Evolutionary conservation across 148 eudicot genomes (phyloP).

Genomic region (Polygonum maritimum): DNA sequence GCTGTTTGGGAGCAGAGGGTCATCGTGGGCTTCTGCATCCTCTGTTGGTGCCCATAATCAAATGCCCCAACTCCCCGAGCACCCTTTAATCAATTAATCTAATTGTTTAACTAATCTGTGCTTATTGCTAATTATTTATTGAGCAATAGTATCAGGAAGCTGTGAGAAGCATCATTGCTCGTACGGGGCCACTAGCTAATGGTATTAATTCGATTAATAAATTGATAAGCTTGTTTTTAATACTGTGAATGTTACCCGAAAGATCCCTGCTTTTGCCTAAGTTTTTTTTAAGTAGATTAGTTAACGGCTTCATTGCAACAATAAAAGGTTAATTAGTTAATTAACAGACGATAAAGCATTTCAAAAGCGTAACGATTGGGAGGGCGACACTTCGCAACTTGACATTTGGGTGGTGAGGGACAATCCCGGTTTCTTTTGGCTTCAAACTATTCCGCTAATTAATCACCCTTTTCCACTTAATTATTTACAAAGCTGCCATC

Average conservation of each 20-base stretch:
- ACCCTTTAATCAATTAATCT: neutral
- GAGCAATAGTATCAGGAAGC: constrained; percentile 1
- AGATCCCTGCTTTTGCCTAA: neutral
- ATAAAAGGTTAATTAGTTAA: neutral
- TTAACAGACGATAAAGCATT: neutral
- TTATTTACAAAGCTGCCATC: neutral
- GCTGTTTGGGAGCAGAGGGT: constrained; percentile 10
- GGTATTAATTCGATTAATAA: neutral
- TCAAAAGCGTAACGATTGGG: constrained; percentile 3
- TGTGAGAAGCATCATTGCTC: constrained; percentile 5
- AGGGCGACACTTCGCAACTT: constrained; percentile 2
- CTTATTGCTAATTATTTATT: neutral
- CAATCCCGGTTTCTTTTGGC: constrained; percentile 4
- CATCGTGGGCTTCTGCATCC: constrained; percentile 8
- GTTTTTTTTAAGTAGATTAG: neutral
- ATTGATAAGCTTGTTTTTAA: neutral
- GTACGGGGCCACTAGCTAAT: neutral
- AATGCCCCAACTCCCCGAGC: neutral
- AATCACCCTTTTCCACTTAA: neutral
- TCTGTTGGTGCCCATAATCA: constrained; percentile 9
- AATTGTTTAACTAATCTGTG: neutral
- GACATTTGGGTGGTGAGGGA: constrained; percentile 8
- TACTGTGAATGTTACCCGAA: neutral
- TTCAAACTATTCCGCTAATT: neutral
- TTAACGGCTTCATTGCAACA: neutral